Percentiles rank a stretch among this genome's conserved stretches.
phyloP scores from a whole-genome alignment of 164 flowering plant species.

The Warburgia ugandensis region DNA sequence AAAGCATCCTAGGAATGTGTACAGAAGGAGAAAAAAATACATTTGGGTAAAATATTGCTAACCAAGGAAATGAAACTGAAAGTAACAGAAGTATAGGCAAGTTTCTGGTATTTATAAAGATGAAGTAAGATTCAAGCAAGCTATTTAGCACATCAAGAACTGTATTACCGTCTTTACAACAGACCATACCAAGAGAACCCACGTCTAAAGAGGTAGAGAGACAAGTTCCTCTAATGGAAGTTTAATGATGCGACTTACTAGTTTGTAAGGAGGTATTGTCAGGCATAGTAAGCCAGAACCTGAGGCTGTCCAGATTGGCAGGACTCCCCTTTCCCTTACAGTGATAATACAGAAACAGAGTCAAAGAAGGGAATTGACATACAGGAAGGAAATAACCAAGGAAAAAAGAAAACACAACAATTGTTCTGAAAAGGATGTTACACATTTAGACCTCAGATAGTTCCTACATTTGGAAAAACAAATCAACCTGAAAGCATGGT shows the following conservation, averaged over 20 bases:
- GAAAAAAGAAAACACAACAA: too few species aligned
- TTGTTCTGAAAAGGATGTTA: too few species aligned
- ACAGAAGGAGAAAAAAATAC: not conserved
- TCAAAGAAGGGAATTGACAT: not conserved
- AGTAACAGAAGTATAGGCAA: not conserved
- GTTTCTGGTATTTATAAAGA: not conserved
- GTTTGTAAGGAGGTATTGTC: conserved; percentile 71
- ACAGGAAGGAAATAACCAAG: too few species aligned
- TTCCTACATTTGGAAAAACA: too few species aligned
- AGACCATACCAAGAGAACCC: not conserved
- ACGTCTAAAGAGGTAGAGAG: not conserved
- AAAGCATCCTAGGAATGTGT: conserved; percentile 63
- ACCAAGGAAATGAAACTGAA: not conserved
- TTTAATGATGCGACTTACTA: conserved; percentile 39
- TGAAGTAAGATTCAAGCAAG: not conserved
- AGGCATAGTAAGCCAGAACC: conserved; percentile 51
- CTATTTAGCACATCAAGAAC: not conserved
- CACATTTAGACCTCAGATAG: too few species aligned
- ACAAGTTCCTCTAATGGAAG: not conserved
- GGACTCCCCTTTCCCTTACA: conserved; percentile 3
- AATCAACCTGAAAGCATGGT: too few species aligned
- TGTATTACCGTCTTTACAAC: not conserved
- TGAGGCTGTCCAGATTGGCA: conserved; percentile 2
- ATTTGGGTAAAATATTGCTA: not conserved
- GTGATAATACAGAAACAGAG: not conserved